Base-by-base conservation (phyloP, 106 monocot species). In the Phalaenopsis equestris region DNA sequence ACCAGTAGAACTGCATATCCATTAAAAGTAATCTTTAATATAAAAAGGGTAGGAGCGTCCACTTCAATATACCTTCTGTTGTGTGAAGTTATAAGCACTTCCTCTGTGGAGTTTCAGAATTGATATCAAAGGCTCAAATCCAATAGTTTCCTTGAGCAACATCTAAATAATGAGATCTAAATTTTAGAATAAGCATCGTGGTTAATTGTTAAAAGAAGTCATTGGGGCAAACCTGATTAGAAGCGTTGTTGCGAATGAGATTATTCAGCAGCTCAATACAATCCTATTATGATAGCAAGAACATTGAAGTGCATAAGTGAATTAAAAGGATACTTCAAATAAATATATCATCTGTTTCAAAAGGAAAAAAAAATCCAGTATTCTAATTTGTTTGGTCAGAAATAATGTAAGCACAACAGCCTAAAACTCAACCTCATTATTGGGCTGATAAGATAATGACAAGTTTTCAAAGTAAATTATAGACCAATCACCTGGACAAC, bases 41-140 rank as follows among this genome's bases (percentile, higher is more conserved):
- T 14, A 24, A 76, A 8, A 76, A 76, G 43, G 8, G 74, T 75
- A 36, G 38, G 45, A 77, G 49, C 76, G 16, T 38, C 12, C 67
- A 3, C 78, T 65, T 55, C 37, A 41, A 8, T 52, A 68, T 86
- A 95, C 99, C 95, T 99, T 99, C 78, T 99, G 99, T 79, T 99
- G 99, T 19, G 99, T 99, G 67, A 99, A 99, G 82, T 99, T 99
- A 79, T 91, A 99, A 80, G 94, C 99, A 84, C 88, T 93, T 45
- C 95, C 95, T 84, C 99, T 92, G 65, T 88, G 90, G 84, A 99
- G 88, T 83, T 90, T 95, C 47, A 99, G 75, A 80, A 95, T 91
- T 21, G 93, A 91, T 68, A 93, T 84, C 79, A 99, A 78, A 68
- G 95, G 93, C 56, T 93, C 94, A 87, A 91, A 91, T 83, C 99